Conservation (phyloP, 176 grass and related monocot species). For the Tillandsia fasciculata region DNA sequence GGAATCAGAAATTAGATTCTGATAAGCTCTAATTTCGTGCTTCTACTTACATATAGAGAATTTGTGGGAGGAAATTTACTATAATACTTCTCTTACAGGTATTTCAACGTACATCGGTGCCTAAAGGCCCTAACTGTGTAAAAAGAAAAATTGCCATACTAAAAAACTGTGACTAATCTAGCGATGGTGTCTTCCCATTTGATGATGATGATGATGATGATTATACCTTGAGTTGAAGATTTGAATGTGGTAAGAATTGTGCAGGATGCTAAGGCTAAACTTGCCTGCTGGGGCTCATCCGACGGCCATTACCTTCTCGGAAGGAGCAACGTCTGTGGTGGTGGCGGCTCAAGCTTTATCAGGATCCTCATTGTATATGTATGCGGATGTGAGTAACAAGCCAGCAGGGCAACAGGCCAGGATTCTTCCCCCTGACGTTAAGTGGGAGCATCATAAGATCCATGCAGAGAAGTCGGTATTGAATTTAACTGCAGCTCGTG, state of each 20-base stretch:
- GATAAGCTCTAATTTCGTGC: too few species aligned
- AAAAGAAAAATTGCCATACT: too few species aligned
- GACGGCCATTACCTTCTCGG: conserved; percentile 65
- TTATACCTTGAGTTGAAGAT: neutral
- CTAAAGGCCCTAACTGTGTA: too few species aligned
- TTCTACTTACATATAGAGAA: too few species aligned
- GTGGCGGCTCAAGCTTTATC: conserved; percentile 64
- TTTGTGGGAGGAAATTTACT: too few species aligned
- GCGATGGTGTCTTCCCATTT: too few species aligned
- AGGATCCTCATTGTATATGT: conserved; percentile 86
- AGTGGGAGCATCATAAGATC: conserved; percentile 83
- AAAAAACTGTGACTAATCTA: too few species aligned
- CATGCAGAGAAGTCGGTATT: conserved; percentile 70
- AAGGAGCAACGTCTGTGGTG: conserved; percentile 65
- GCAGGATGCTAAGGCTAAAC: conserved; percentile 74
- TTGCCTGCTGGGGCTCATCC: conserved; percentile 86
- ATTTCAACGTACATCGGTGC: too few species aligned
- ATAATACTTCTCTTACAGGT: too few species aligned
- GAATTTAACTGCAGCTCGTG: conserved; percentile 55
- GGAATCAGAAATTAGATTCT: too few species aligned
- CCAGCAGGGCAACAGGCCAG: conserved; percentile 50
- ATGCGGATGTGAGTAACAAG: conserved; percentile 66
- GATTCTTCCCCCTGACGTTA: conserved; percentile 69
- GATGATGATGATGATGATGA: neutral
- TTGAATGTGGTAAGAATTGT: neutral